Base-by-base conservation (phyloP, 176 grass and related monocot genomes). In the Musa troglodytarum region DNA sequence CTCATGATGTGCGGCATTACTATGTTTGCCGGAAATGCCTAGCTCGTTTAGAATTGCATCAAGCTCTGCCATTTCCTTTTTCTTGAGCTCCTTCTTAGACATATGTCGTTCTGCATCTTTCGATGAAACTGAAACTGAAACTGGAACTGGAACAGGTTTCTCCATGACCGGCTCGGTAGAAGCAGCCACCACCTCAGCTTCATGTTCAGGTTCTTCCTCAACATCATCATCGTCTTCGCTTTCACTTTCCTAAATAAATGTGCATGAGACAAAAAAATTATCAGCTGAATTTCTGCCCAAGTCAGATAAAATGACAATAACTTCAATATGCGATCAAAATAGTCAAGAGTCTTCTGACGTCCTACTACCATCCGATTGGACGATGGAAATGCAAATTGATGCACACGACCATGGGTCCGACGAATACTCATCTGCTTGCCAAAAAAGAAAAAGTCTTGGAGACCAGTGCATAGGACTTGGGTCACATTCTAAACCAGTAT, bases 21-120 rank as follows among this genome's bases (percentile, higher is more conserved):
- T 81, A 65, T 81, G 62, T 62, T 88, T 82, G 19, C 68, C 77
- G 81, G 87, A 81, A 81, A 97, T 81, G 67, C 93, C 93, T 76
- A 96, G 78, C 79, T 96, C 93, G 74, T 85, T 85, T 58, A 96
- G 77, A 59, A 96, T 87, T 26, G 93, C 90, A 84, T 96, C 93
- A 61, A 96, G 89, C 84, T 96, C 93, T 24, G 93, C 93, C 12
- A 96, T 53, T 74, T 92, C 93, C 81, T 96, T 96, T 81, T 93
- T 96, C 83, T 96, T 96, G 74, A 96, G 81, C 72, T 96, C 93
- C 72, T 96, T 96, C 49, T 96, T 96, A 72, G 93, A 96, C 1
- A 96, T 83, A 52, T 96, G 93, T 53, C 93, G 88, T 80, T 96
- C 93, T 12, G 90, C 81, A 79, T 96, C 93, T 84, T 96, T 96